Conservation (phyloP, 2,329 filamentous ascomycete genomes). For the Colletotrichum lupini region DNA sequence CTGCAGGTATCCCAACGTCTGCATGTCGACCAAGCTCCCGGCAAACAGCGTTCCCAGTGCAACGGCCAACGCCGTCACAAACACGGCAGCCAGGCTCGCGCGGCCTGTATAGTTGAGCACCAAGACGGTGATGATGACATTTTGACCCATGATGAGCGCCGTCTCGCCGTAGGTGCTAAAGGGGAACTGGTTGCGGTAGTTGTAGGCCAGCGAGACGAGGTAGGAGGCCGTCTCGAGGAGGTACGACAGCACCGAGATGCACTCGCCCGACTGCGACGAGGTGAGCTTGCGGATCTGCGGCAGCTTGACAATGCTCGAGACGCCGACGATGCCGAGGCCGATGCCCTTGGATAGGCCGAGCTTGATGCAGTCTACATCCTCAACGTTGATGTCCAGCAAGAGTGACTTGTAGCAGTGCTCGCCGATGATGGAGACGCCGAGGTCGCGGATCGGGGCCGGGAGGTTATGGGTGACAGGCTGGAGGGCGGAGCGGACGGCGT, state of each 20-base stretch:
- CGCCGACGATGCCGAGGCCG: constrained; percentile 91
- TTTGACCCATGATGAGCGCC: constrained; percentile 90
- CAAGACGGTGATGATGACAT: constrained; percentile 87
- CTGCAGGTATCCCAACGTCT: constrained; percentile 79
- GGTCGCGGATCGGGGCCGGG: constrained; percentile 78
- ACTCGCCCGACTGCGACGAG: constrained; percentile 80
- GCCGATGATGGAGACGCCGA: constrained; percentile 84
- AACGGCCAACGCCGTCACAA: constrained; percentile 80
- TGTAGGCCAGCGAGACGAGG: constrained; percentile 92
- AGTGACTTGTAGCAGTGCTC: constrained; percentile 86
- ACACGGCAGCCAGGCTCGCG: constrained; percentile 75
- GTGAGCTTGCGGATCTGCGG: constrained; percentile 96
- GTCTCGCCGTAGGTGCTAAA: constrained; percentile 98
- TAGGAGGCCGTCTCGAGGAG: constrained; percentile 90
- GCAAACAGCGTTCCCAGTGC: constrained; percentile 78
- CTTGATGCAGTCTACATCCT: constrained; percentile 83
- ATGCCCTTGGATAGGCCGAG: constrained; percentile 92
- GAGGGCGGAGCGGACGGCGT: constrained; percentile 69
- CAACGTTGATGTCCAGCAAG: constrained; percentile 84
- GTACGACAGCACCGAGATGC: constrained; percentile 91
- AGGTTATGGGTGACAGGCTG: constrained; percentile 79
- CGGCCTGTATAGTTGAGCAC: constrained; percentile 86
- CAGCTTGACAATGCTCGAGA: constrained; percentile 92
- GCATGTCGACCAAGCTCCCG: constrained; percentile 71
- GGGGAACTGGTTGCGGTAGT: constrained; percentile 88